Evolutionary conservation across 2,329 filamentous ascomycete species (phyloP), one percentile per base, ranked within the genome.

Genomic region (Neurospora crassa): DNA sequence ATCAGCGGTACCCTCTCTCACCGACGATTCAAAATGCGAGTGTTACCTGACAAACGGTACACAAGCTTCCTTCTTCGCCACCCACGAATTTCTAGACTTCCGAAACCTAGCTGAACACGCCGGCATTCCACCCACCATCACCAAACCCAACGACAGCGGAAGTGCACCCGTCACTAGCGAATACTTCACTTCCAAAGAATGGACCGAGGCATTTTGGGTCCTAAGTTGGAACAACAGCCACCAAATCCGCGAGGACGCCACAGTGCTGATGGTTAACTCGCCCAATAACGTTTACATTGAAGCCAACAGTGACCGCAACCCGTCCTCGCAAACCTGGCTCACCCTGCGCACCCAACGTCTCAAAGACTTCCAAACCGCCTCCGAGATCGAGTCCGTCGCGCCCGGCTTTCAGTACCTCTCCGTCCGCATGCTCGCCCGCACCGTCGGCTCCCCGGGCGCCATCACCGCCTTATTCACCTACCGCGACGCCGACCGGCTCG

Each of bases 381-480:
- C 84, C 40, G 85, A 87, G 75, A 83, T 87, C 63, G 82, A 84
- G 73, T 82, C 83, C 2, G 72, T 76, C 24, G 77, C 77, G 16
- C 74, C 72, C 34, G 75, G 76, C n/a, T 83, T 80, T 75, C 79
- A 82, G 40, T 82, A 78, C 74, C 73, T 83, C 67, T 84, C 83
- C 3, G 76, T 86, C 45, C 83, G 86, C 63, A 85, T 87, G 83
- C 81, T 84, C 40, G 84, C 85, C 18, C 83, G 85, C 70, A 85
- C 84, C 24, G 75, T 80, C 3, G 85, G 86, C 12, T 78, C 78
- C 20, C 77, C 82, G 0, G 86, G 86, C 41, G 86, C 85, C 47
- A 82, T 85, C 69, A 84, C 84, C 3, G 85, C 84, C 73, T 80
- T 87, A 75, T 88, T 88, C 78, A 86, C 85, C 5, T 88, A 87